Evolutionary conservation across 495 filamentous ascomycete genomes (phyloP).

Genomic region (Acidiella bohemica): DNA sequence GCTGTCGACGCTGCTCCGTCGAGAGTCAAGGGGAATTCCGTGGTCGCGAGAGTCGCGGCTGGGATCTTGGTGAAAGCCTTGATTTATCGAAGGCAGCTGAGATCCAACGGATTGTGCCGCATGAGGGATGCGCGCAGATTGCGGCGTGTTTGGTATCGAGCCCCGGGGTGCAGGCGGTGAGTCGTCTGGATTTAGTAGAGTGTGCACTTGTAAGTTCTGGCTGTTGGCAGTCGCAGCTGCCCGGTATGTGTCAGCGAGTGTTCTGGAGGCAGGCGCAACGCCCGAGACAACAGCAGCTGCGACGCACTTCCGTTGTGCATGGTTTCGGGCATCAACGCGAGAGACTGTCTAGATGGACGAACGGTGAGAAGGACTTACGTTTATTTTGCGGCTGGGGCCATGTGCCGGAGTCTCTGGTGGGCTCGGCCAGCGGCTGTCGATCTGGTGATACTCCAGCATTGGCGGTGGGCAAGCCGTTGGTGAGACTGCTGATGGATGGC

Average conservation of each 20-base stretch:
- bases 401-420: constrained; percentile 19
- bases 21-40: constrained; percentile 25
- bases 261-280: constrained; percentile 19
- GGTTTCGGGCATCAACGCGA: neutral
- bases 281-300: neutral
- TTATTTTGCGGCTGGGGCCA: constrained; percentile 20
- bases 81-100: constrained; percentile 23
- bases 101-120: constrained; percentile 3
- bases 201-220: constrained; percentile 28
- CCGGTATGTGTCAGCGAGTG: too few relatives aligned
- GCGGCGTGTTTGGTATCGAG: constrained; percentile 28
- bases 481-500: constrained; percentile 20
- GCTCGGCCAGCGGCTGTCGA: constrained; percentile 7
- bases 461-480: constrained; percentile 13
- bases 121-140: constrained; percentile 24
- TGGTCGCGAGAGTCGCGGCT: constrained; percentile 22
- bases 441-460: constrained; percentile 5
- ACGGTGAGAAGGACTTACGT: constrained; percentile 14
- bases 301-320: too few relatives aligned
- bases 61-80: constrained; percentile 25
- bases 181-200: constrained; percentile 31
- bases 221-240: too few relatives aligned
- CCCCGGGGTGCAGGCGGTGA: constrained; percentile 26
- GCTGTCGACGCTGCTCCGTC: constrained; percentile 33
- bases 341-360: neutral